These are phyloP conservation scores for Penicillium brasilianum DNA, from an alignment of 2,329 filamentous ascomycete genomes.

Conservation along the genomic window DNA sequence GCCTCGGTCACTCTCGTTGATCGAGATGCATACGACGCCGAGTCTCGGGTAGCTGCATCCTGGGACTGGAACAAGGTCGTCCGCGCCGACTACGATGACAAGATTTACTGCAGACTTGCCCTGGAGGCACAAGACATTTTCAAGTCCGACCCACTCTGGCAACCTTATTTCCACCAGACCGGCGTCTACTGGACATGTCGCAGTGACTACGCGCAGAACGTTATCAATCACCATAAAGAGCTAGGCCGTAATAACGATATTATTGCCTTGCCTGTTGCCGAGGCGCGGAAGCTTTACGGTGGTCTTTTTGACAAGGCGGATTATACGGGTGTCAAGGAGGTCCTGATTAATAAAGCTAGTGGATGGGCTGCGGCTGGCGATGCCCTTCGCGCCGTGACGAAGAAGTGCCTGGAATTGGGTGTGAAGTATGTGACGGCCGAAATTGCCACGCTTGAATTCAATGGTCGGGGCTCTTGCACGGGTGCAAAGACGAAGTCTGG, in stretches of 20 bases:
- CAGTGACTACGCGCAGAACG: conserved; percentile 54
- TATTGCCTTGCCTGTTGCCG: conserved; percentile 54
- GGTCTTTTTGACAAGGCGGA: conserved; percentile 66
- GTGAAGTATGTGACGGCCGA: conserved; percentile 62
- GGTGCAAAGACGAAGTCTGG: conserved; percentile 36
- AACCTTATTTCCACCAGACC: conserved; percentile 56
- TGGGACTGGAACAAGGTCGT: conserved; percentile 41
- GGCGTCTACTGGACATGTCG: conserved; percentile 57
- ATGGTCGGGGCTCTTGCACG: conserved; percentile 48
- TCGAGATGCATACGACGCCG: conserved; percentile 41
- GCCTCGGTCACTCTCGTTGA: conserved; percentile 34
- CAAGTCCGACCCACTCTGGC: conserved; percentile 42
- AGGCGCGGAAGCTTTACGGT: conserved; percentile 60
- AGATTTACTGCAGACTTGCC: conserved; percentile 34
- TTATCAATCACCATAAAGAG: conserved; percentile 57
- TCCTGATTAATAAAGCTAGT: conserved; percentile 62
- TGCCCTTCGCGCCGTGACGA: conserved; percentile 60
- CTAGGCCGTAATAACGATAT: conserved; percentile 55
- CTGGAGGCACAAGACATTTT: conserved; percentile 40
- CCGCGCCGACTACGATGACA: conserved; percentile 38
- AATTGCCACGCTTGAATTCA: conserved; percentile 51
- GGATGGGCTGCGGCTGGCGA: conserved; percentile 69
- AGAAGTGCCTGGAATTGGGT: conserved; percentile 58
- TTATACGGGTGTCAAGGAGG: conserved; percentile 63
- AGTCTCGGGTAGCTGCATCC: conserved; percentile 39